Base-by-base conservation (phyloP, 2,329 filamentous ascomycete species). In the Metarhizium anisopliae region DNA sequence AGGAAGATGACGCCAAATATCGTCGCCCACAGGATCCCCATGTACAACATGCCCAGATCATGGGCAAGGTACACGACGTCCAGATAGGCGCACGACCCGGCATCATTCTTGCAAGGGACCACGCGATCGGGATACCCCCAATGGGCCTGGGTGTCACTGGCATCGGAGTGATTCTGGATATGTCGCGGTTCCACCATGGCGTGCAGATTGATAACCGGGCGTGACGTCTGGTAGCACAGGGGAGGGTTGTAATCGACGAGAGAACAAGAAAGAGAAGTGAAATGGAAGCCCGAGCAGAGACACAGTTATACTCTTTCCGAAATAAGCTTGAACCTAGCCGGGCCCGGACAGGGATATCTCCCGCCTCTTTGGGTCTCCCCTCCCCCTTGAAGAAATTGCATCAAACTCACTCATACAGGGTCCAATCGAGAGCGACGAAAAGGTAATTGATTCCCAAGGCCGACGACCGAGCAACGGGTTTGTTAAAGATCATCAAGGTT, bases 41-140 rank as follows among this genome's bases (percentile, higher is more conserved):
- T 69, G 63, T 79, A 81, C 40, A 79, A 59, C 73, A 81, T 79
- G 20, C 76, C 70, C 6, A 68, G 54, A 56, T 80, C 78, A 62
- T 81, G 78, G 14, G 73, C 67, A 29, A 59, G 58, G 58, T 81
- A 81, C 50, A 81, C 77, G 38, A 73, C 68, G 57, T 81, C 78
- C 51, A 81, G 74, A 61, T 79, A 78, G 30, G 64, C 72, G 64
- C 76, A 79, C 7, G 74, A 74, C n/a, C 74, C 76, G 13, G 68
- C 60, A 56, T 78, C 76, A 62, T 69, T 76, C 52, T 67, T 71
- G 64, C 76, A 78, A 3, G 76, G 76, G 3, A 78, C 47, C 0
- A 72, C 67, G 29, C 76, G 72, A 59, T 71, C 68, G n/a, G 68
- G 69, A 55, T 77, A 78, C 47, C 76, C 76, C 76, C 76, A 78